A percentile compares a stretch with the other conserved stretches of the same genome.
Conservation (phyloP, 2,329 filamentous ascomycete genomes). For the Sarocladium brachiariae region DNA sequence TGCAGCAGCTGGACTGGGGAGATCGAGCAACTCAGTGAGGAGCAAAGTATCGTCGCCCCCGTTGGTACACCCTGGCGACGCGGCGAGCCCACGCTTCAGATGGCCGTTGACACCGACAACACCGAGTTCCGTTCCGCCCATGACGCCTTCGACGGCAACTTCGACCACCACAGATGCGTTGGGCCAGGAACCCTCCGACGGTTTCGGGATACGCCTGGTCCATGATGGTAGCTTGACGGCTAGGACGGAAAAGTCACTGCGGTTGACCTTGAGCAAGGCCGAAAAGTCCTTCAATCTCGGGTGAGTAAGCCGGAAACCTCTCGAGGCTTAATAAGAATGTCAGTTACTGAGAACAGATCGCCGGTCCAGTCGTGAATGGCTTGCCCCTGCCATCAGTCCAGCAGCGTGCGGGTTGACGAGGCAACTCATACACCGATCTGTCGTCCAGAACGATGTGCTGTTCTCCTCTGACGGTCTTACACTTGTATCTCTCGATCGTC, state of each 20-base stretch:
- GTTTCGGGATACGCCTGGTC: constrained; percentile 44
- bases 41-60: constrained; percentile 2
- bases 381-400: constrained; percentile 37
- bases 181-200: constrained; percentile 26
- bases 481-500: constrained; percentile 51
- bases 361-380: constrained; percentile 33
- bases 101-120: constrained; percentile 31
- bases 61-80: constrained; percentile 14
- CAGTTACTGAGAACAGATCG: not conserved
- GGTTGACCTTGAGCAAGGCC: constrained; percentile 43
- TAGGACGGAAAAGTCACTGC: constrained; percentile 41
- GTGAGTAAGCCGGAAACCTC: constrained; percentile 17
- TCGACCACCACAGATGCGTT: constrained; percentile 28
- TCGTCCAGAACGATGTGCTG: constrained; percentile 53
- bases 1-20: not conserved
- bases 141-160: constrained; percentile 40
- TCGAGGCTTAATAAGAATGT: constrained; percentile 4
- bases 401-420: constrained; percentile 38
- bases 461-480: constrained; percentile 55
- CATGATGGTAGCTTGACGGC: constrained; percentile 38
- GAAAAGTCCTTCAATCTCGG: constrained; percentile 38
- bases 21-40: not conserved
- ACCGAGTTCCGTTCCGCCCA: constrained; percentile 34
- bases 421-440: constrained; percentile 48
- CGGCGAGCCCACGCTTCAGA: constrained; percentile 15